phyloP scores from a whole-genome alignment of 495 filamentous ascomycete species.

The Trichocladium uniseriatum region DNA sequence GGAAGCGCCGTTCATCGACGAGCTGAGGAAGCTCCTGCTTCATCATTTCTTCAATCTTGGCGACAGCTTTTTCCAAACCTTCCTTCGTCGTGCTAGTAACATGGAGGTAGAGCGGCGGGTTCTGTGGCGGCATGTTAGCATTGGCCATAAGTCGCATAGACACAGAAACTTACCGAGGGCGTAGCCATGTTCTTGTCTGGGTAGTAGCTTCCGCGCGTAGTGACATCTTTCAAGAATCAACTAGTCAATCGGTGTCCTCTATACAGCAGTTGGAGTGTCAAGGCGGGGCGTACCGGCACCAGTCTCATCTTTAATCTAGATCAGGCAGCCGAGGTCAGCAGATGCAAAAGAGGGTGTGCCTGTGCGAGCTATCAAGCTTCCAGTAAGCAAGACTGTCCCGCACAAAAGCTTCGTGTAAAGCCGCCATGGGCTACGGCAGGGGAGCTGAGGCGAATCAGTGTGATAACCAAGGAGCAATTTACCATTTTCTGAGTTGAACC shows the following conservation, averaged over 20 bases:
- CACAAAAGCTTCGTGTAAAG: constrained; percentile 36
- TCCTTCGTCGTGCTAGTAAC: constrained; percentile 89
- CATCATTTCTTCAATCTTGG: constrained; percentile 86
- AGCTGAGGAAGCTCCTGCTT: constrained; percentile 91
- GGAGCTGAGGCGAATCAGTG: constrained; percentile 68
- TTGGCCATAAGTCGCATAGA: not conserved
- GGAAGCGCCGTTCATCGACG: constrained; percentile 90
- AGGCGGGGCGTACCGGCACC: constrained; percentile 93
- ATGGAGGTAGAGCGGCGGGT: constrained; percentile 88
- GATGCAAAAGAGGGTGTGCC: constrained; percentile 75
- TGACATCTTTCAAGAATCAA: constrained; percentile 82
- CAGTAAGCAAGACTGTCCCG: constrained; percentile 77
- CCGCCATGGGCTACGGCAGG: constrained; percentile 28
- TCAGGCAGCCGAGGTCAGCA: constrained; percentile 93
- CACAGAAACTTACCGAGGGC: constrained; percentile 52
- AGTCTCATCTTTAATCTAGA: constrained; percentile 99
- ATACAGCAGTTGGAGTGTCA: constrained; percentile 31
- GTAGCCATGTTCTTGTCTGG: constrained; percentile 97
- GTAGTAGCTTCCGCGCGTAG: constrained; percentile 89
- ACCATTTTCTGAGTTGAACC: constrained; percentile 98
- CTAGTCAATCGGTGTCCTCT: constrained; percentile 48
- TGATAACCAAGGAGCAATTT: constrained; percentile 64
- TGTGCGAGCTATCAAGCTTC: constrained; percentile 62
- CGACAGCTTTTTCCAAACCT: constrained; percentile 78
- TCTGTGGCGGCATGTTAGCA: constrained; percentile 43